Conservation (phyloP, 2,329 filamentous ascomycete genomes). For the Anisogramma anomala region DNA sequence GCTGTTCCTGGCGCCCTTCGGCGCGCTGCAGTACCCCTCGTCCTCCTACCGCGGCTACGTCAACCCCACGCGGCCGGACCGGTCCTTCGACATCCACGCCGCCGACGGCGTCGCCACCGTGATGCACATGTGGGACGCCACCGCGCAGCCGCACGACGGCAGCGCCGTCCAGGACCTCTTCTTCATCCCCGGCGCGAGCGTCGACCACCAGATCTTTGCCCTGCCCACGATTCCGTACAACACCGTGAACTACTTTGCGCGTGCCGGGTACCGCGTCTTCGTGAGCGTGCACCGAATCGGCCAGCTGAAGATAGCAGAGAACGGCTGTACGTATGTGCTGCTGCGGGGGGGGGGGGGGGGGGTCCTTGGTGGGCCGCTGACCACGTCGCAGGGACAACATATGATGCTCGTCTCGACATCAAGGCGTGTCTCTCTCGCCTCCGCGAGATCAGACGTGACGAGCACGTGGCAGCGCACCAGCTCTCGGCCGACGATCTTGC, state of each 20-base stretch:
- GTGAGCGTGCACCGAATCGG: slow-evolving; percentile 48
- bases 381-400: no score
- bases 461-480: slow-evolving; percentile 5
- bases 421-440: slow-evolving; percentile 43
- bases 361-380: no score
- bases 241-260: slow-evolving; percentile 50
- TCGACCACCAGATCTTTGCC: slow-evolving; percentile 52
- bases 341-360: no score
- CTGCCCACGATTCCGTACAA: slow-evolving; percentile 53
- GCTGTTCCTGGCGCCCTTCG: slow-evolving; percentile 43
- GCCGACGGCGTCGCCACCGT: slow-evolving; percentile 40
- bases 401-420: slow-evolving; percentile 48
- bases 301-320: slow-evolving; percentile 35
- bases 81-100: slow-evolving; percentile 34
- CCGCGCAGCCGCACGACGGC: slow-evolving; percentile 21
- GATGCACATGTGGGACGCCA: slow-evolving; percentile 47
- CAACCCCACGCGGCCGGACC: slow-evolving; percentile 36
- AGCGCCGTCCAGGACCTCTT: slow-evolving; percentile 39
- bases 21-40: slow-evolving; percentile 42
- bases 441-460: slow-evolving; percentile 26
- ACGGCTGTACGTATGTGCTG: no score
- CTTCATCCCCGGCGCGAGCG: slow-evolving; percentile 50
- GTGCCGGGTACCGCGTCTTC: slow-evolving; percentile 49
- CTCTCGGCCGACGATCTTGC: background rate
- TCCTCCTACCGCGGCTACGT: slow-evolving; percentile 37